Conservation (phyloP, 305 asterid species). For the Petunia hybrid region DNA sequence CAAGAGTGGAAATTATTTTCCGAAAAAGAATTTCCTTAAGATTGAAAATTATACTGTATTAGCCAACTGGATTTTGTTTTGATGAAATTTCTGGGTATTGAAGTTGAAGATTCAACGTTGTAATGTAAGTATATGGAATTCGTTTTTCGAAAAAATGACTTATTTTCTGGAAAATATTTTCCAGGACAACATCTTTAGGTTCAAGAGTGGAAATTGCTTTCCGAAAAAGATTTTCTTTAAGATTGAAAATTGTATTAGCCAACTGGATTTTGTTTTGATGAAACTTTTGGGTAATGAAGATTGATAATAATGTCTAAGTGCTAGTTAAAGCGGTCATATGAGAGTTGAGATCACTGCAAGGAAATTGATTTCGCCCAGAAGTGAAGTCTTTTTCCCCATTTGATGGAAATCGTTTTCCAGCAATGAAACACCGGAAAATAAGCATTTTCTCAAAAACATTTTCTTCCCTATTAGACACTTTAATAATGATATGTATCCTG, state of each 20-base stretch:
- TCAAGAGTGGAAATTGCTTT: background rate
- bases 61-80: background rate
- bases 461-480: background rate
- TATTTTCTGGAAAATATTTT: background rate
- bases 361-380: background rate
- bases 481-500: conserved; percentile 1
- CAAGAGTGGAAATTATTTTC: background rate
- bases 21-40: background rate
- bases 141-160: background rate
- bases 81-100: background rate
- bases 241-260: background rate
- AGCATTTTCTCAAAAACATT: background rate
- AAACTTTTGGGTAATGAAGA: background rate
- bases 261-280: background rate
- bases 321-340: background rate
- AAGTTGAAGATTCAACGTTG: background rate
- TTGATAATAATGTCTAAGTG: background rate
- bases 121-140: background rate
- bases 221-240: background rate
- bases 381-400: background rate
- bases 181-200: background rate
- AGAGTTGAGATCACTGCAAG: background rate
- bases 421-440: conserved; percentile 7
- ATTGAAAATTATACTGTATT: background rate
- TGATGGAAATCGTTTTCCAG: background rate